Base-by-base conservation (phyloP, 495 filamentous ascomycete genomes). In the Aspergillus wentii region DNA sequence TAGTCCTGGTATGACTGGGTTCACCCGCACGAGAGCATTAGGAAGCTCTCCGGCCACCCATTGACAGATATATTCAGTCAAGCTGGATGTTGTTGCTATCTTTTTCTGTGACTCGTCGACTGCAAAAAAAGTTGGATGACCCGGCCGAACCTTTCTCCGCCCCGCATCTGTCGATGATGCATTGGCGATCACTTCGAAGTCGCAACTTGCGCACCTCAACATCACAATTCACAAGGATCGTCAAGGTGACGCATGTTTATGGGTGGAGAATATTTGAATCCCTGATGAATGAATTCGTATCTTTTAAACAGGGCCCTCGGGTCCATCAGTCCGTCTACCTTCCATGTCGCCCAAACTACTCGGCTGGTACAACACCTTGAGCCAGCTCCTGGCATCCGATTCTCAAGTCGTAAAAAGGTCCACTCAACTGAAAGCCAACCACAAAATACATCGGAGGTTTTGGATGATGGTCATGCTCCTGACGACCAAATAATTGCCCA, bases 281-380 rank as follows among this genome's bases (percentile, higher is more conserved):
- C 35, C 46, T 44, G 8, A 82, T 85, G 79, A 68, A 92, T 94
- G 87, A 86, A 88, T 79, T 74, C 76, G 37, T 78, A 80, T 51
- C 74, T 94, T 15, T 69, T 92, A 46, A 78, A 82, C 53, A 78
- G 85, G 57, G 74, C 82, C 34, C 61, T 78, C 10, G 88, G 87
- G 54, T 71, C 66, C 48, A 62, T 83, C 20, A 61, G 64, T 31
- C 77, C 79, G 18, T 68, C 75, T 44, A 64, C 63, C 11, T 77
- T 91, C 43, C 74, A 85, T 49, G 60, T 73, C 41, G 70, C 79
- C 10, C 74, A 85, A 36, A 80, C 75, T 1, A 70, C 78, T 11
- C 69, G 70, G 22, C 71, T 86, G 31, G 52, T 85, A 8, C 69
- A 73, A 30, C 57, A 71, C 14, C 68, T 94, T 33, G 74, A 81